Conservation (phyloP, 306 rosid genomes). For the Begonia fuchsioides region DNA sequence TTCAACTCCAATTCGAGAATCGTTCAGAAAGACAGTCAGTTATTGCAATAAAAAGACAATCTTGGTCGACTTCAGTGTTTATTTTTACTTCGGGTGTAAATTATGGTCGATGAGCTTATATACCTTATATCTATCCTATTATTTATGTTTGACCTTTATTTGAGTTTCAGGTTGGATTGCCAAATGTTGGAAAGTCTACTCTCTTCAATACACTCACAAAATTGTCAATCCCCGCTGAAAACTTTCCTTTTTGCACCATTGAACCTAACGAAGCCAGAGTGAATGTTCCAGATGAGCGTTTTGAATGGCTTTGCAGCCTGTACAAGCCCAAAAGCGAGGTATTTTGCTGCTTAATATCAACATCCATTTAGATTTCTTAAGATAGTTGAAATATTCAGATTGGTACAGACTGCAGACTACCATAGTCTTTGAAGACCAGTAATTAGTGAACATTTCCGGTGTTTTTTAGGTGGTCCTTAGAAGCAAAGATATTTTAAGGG, state of each 20-base stretch:
- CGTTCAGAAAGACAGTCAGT: background rate
- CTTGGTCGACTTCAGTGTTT: too few species aligned
- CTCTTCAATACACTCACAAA: conserved; percentile 90
- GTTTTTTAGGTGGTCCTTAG: too few species aligned
- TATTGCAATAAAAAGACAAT: background rate
- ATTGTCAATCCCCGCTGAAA: conserved; percentile 89
- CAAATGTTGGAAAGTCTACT: conserved; percentile 97
- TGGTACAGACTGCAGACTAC: too few species aligned
- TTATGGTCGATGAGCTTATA: background rate
- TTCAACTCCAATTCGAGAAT: background rate
- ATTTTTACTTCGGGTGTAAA: background rate
- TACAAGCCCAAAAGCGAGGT: conserved; percentile 96
- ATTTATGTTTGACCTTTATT: conserved; percentile 5
- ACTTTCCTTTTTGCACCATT: conserved; percentile 97
- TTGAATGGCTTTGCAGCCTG: conserved; percentile 87
- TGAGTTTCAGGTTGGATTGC: conserved; percentile 80
- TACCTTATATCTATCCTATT: background rate
- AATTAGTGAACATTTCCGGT: too few species aligned
- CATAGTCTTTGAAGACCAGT: too few species aligned
- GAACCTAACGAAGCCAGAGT: conserved; percentile 98
- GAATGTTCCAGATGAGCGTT: conserved; percentile 82
- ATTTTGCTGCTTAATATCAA: conserved; percentile 6
- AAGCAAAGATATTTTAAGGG: too few species aligned
- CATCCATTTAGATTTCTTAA: too few species aligned
- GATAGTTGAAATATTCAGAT: too few species aligned